These are phyloP conservation scores for Penicillium canescens DNA, from an alignment of 495 filamentous ascomycete genomes.

Conservation along the genomic window DNA sequence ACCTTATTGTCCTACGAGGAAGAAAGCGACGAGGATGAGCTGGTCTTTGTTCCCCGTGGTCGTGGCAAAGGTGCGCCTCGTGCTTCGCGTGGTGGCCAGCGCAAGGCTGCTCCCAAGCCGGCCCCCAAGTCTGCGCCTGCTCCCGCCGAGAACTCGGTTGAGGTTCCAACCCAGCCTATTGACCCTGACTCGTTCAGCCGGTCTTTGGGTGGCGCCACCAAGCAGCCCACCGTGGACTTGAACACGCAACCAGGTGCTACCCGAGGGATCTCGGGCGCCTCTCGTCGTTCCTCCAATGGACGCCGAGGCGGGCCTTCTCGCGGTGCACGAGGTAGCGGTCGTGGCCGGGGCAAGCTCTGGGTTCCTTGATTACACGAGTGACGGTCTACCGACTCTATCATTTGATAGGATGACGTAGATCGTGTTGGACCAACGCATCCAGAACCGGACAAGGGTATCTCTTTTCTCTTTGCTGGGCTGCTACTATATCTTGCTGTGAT, in stretches of 20 bases:
- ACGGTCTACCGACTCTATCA: constrained; percentile 21
- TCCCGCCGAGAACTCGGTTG: constrained; percentile 31
- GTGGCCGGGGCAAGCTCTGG: constrained; percentile 55
- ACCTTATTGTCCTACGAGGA: constrained; percentile 47
- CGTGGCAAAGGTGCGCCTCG: constrained; percentile 41
- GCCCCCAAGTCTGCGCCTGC: constrained; percentile 13
- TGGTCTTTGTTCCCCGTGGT: constrained; percentile 55
- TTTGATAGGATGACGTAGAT: constrained; percentile 19
- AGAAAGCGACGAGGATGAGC: constrained; percentile 59
- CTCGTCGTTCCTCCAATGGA: constrained; percentile 33
- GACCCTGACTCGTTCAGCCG: constrained; percentile 58
- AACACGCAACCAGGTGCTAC: constrained; percentile 38
- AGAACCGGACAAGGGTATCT: constrained; percentile 22
- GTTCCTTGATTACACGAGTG: constrained; percentile 44
- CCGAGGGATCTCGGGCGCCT: constrained; percentile 39
- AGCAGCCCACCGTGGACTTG: constrained; percentile 37
- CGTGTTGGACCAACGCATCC: constrained; percentile 21
- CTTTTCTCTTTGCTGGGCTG: constrained; percentile 18
- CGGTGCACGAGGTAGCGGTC: constrained; percentile 37
- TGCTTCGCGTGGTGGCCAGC: constrained; percentile 18
- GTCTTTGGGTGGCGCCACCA: constrained; percentile 30
- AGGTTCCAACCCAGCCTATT: constrained; percentile 52
- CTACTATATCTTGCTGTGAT: constrained; percentile 12
- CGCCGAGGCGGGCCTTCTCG: constrained; percentile 35
- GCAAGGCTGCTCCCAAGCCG: constrained; percentile 30